phyloP scores from a whole-genome alignment of 192 early-diverging fungal species.

The Backusella mclennaniae region DNA sequence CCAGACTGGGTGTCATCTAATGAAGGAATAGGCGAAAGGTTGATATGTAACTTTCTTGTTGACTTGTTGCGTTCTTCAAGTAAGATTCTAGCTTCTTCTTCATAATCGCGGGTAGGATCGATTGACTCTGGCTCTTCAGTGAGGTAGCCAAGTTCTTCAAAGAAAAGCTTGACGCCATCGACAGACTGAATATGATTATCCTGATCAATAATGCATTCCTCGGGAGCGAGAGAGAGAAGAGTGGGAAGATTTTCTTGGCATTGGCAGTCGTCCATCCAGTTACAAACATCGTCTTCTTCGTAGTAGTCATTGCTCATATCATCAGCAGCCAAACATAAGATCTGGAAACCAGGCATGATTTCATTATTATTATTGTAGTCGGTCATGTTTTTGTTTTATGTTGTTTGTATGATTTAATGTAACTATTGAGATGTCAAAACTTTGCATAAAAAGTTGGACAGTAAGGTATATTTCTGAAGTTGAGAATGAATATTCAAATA shows the following conservation, averaged over 20 bases:
- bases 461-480: background rate
- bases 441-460: slow-evolving; percentile 1
- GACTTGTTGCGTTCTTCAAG: slow-evolving; percentile 14
- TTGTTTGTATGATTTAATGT: background rate
- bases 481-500: background rate
- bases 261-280: slow-evolving; percentile 16
- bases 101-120: slow-evolving; percentile 32
- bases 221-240: slow-evolving; percentile 26
- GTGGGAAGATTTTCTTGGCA: slow-evolving; percentile 24
- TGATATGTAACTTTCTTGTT: slow-evolving; percentile 2
- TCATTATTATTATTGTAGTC: background rate
- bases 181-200: slow-evolving; percentile 20
- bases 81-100: slow-evolving; percentile 18
- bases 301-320: background rate
- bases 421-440: background rate
- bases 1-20: background rate
- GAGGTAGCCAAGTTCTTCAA: slow-evolving; percentile 31
- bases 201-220: slow-evolving; percentile 16
- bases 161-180: slow-evolving; percentile 16
- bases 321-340: background rate
- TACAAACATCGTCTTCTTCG: slow-evolving; percentile 2
- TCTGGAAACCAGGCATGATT: background rate
- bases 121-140: slow-evolving; percentile 35
- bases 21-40: slow-evolving; percentile 2
- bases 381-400: background rate